Conservation (phyloP, 768 basidiomycete genomes). For the Collybia sp. region DNA sequence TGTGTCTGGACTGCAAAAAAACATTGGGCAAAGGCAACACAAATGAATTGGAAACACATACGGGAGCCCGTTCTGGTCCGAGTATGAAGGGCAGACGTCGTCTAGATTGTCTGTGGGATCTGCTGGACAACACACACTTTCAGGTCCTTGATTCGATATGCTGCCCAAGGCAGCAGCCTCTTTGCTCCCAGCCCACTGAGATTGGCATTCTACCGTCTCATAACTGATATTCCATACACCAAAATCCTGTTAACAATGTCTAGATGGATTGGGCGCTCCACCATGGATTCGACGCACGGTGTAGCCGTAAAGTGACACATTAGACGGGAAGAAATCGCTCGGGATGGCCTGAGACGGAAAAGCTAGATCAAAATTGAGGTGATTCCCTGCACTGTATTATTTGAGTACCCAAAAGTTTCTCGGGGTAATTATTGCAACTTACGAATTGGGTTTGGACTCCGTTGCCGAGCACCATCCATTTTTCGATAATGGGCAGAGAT, state of each 20-base stretch:
- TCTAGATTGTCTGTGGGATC: conserved; percentile 48
- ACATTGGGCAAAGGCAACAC: neutral
- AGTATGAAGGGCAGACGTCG: conserved; percentile 66
- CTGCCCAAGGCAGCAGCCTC: conserved; percentile 64
- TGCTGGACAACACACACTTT: conserved; percentile 68
- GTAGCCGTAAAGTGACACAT: conserved; percentile 62
- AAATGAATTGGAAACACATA: conserved; percentile 27
- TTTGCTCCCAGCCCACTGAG: conserved; percentile 59
- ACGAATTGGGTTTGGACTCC: conserved; percentile 56
- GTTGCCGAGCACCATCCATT: conserved; percentile 74
- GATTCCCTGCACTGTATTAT: conserved; percentile 51
- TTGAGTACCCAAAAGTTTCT: neutral
- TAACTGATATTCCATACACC: conserved; percentile 85
- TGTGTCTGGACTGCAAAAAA: conserved; percentile 31
- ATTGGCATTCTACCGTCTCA: conserved; percentile 53
- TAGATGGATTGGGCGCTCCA: neutral
- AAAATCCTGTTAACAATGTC: conserved; percentile 52
- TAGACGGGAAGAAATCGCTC: conserved; percentile 69
- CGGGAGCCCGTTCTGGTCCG: conserved; percentile 62
- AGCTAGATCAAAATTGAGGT: conserved; percentile 80
- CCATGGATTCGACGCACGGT: conserved; percentile 17
- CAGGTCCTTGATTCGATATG: conserved; percentile 47
- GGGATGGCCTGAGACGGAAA: conserved; percentile 72
- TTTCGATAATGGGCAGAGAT: conserved; percentile 65
- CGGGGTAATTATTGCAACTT: conserved; percentile 24